Evolutionary conservation across 176 grass and related monocot species (phyloP).

Genomic region (Cenchrus fungigraminus): DNA sequence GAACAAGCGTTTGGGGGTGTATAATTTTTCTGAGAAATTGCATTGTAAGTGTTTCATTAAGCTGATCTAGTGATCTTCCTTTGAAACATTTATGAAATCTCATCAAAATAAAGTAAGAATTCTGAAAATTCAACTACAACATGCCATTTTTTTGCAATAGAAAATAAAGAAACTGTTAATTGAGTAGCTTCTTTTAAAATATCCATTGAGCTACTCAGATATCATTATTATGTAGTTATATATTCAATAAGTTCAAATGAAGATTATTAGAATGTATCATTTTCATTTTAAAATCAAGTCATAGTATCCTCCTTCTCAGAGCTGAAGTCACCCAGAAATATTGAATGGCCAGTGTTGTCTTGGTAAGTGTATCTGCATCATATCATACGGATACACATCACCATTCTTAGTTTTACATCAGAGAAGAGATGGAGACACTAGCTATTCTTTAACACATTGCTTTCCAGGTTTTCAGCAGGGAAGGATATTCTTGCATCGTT

Average conservation of each 20-base stretch:
- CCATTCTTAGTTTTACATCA: neutral
- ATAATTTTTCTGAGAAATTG: too few relatives aligned
- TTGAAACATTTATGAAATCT: too few relatives aligned
- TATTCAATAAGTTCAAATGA: neutral
- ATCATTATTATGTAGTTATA: neutral
- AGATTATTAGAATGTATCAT: neutral
- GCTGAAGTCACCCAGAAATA: slow-evolving; percentile 20
- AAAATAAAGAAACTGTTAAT: neutral
- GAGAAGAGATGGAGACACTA: neutral
- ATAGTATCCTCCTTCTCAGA: neutral
- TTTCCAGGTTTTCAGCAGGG: slow-evolving; percentile 32
- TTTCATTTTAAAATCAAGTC: neutral
- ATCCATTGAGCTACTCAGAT: too few relatives aligned
- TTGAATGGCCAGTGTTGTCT: neutral
- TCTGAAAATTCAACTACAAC: neutral
- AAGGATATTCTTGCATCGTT: slow-evolving; percentile 24
- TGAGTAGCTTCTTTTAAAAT: neutral
- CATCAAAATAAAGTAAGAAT: neutral
- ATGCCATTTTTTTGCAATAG: neutral
- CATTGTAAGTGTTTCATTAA: too few relatives aligned
- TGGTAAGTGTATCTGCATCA: neutral
- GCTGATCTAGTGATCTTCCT: too few relatives aligned
- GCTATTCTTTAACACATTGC: slow-evolving; percentile 19
- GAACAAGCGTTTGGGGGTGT: too few relatives aligned
- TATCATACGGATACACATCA: neutral